phyloP scores from a whole-genome alignment of 2,329 filamentous ascomycete genomes.

The Penicillium sp. region DNA sequence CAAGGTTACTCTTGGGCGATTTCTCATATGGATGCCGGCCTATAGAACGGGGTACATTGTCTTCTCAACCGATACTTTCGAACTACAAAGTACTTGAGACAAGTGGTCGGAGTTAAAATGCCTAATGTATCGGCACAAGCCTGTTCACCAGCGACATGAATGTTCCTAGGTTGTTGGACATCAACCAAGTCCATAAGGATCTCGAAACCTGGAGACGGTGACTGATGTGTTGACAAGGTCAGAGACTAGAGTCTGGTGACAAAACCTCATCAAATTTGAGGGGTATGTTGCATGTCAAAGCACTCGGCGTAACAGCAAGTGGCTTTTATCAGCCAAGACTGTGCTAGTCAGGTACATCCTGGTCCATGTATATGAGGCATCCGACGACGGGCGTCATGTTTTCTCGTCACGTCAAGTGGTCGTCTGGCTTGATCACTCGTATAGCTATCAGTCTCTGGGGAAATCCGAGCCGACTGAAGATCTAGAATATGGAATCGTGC shows the following conservation, averaged over 20 bases:
- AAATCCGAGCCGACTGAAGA: not conserved
- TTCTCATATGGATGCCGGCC: not conserved
- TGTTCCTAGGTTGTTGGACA: not conserved
- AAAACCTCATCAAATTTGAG: not conserved
- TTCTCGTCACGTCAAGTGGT: not conserved
- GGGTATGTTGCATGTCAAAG: conserved; percentile 11
- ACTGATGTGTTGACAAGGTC: not conserved
- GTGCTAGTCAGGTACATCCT: conserved; percentile 1
- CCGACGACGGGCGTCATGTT: not conserved
- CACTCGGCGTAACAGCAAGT: not conserved
- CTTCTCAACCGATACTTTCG: not conserved
- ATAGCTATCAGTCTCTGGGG: not conserved
- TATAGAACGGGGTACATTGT: not conserved
- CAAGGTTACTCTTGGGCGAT: not conserved
- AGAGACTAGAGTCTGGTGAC: conserved; percentile 1
- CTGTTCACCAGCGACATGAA: not conserved
- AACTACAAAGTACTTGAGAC: not conserved
- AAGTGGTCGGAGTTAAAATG: not conserved
- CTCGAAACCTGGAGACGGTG: not conserved
- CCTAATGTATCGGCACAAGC: not conserved
- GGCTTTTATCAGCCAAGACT: not conserved
- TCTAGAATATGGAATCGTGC: not conserved
- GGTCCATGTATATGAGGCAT: not conserved
- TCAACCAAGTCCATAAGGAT: not conserved
- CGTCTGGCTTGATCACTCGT: conserved; percentile 7